phyloP scores from a whole-genome alignment of 306 rosid genomes.

The Vachellia pachyceras region DNA sequence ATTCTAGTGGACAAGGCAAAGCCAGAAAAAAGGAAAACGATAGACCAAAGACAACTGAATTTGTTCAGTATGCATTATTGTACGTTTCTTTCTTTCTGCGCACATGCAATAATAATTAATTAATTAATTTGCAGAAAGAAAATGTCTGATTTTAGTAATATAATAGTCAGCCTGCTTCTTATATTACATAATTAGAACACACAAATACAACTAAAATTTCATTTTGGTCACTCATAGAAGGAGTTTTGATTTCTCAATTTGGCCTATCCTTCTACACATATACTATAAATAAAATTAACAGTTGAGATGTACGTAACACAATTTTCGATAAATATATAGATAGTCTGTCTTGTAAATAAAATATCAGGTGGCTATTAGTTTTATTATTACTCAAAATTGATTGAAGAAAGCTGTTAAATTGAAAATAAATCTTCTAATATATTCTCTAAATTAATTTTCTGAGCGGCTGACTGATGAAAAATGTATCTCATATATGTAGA shows the following conservation, averaged over 20 bases:
- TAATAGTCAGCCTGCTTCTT: background rate
- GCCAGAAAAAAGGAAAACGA: background rate
- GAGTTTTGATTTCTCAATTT: background rate
- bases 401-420: too few relatives aligned
- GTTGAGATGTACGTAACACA: background rate
- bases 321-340: too few relatives aligned
- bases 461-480: background rate
- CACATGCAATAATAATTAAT: background rate
- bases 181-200: background rate
- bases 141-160: background rate
- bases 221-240: background rate
- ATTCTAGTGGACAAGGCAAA: constrained; percentile 13
- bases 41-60: background rate
- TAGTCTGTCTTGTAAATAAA: too few relatives aligned
- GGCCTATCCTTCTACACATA: background rate
- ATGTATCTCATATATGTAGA: too few relatives aligned
- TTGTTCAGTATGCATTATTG: background rate
- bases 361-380: too few relatives aligned
- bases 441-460: too few relatives aligned
- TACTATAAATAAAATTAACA: too few relatives aligned
- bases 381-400: too few relatives aligned
- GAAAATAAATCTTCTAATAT: background rate
- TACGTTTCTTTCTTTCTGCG: background rate
- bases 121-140: background rate
- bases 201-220: background rate